These are phyloP conservation scores for Pancytospora philotis DNA, from an alignment of 371 early-diverging fungal genomes.

Conservation along the genomic window DNA sequence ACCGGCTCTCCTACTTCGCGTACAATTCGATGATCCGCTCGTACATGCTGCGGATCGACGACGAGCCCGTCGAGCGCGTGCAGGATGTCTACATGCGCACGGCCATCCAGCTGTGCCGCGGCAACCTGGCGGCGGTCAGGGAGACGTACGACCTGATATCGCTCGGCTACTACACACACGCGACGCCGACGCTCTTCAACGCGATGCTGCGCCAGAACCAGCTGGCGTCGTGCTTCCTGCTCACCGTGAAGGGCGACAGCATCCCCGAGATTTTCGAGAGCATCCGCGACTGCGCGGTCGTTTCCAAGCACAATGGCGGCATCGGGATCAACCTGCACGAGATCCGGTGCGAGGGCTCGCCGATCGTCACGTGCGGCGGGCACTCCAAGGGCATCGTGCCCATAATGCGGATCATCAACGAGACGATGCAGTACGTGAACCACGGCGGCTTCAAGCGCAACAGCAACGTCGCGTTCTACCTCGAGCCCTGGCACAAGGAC, in stretches of 20 bases:
- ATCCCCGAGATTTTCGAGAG: constrained; percentile 96
- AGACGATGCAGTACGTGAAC: constrained; percentile 90
- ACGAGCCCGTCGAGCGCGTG: constrained; percentile 79
- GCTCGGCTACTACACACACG: constrained; percentile 85
- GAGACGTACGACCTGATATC: constrained; percentile 91
- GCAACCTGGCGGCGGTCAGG: constrained; percentile 77
- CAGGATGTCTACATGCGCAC: constrained; percentile 98
- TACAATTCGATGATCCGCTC: constrained; percentile 91
- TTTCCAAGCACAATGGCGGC: constrained; percentile 93
- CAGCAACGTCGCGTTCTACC: constrained; percentile 92
- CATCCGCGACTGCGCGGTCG: constrained; percentile 83
- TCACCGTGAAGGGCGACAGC: constrained; percentile 72
- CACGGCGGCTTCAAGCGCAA: constrained; percentile 97
- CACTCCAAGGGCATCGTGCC: constrained; percentile 90
- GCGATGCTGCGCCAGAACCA: constrained; percentile 88
- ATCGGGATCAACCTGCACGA: constrained; percentile 89
- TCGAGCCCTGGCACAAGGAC: constrained; percentile 98
- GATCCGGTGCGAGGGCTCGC: constrained; percentile 76
- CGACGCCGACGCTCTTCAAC: constrained; percentile 93
- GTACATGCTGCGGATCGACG: constrained; percentile 72
- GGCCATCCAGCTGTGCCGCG: constrained; percentile 83
- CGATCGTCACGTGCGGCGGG: constrained; percentile 84
- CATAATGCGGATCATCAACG: constrained; percentile 91
- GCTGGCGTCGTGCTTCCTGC: constrained; percentile 82
- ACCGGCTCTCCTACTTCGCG: constrained; percentile 88